Conservation (phyloP, 345 rosid species). For the Microthlaspi erraticum region DNA sequence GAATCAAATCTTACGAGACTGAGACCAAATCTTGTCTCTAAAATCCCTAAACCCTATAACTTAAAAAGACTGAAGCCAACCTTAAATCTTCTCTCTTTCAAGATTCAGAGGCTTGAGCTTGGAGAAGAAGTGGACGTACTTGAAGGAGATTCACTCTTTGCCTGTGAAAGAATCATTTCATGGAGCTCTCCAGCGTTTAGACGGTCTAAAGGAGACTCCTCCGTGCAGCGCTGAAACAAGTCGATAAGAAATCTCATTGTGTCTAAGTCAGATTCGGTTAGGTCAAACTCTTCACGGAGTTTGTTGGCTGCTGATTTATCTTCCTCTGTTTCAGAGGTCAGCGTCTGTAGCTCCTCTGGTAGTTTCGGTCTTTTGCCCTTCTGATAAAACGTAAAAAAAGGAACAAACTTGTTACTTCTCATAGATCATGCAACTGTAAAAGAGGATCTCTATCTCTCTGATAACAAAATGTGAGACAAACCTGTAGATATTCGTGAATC, state of each 20-base stretch:
- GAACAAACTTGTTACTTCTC: conserved; percentile 7
- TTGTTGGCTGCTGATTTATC: conserved; percentile 39
- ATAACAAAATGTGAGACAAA: conserved; percentile 37
- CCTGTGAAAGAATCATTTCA: conserved; percentile 49
- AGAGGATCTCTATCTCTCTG: neutral
- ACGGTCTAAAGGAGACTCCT: conserved; percentile 69
- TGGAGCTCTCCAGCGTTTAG: conserved; percentile 66
- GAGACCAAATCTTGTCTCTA: conserved; percentile 1
- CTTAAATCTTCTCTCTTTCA: conserved; percentile 12
- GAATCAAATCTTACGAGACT: conserved; percentile 13
- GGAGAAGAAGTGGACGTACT: conserved; percentile 14
- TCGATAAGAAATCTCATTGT: conserved; percentile 70
- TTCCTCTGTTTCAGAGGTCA: conserved; percentile 46
- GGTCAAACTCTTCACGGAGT: conserved; percentile 44
- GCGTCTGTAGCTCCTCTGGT: conserved; percentile 59
- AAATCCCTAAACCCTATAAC: conserved; percentile 27
- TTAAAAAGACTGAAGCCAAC: conserved; percentile 6
- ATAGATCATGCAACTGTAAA: conserved; percentile 1
- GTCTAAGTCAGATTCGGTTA: conserved; percentile 53
- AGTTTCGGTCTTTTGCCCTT: conserved; percentile 74
- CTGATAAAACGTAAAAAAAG: conserved; percentile 49
- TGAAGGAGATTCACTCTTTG: conserved; percentile 23
- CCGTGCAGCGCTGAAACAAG: conserved; percentile 69
- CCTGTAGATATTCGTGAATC: conserved; percentile 81
- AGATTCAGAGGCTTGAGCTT: conserved; percentile 35